Base-by-base conservation (phyloP, 1,284 basidiomycete genomes). In the Ustilago lituana region DNA sequence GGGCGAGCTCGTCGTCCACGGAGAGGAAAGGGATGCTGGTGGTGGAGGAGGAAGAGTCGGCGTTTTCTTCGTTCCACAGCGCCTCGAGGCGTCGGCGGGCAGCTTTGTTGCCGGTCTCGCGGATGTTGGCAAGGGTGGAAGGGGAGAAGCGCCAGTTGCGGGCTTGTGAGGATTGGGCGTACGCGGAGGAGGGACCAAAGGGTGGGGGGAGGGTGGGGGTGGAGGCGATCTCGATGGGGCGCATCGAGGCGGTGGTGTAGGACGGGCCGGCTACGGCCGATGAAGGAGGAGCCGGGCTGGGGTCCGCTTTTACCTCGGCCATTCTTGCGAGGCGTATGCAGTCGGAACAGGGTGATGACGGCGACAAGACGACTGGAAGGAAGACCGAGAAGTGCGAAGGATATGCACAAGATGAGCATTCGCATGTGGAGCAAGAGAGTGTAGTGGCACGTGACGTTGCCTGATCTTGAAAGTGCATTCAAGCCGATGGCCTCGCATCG, bases 1-100 rank as follows among this genome's bases (percentile, higher is more conserved):
- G 87, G 5, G 92, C 85, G 32, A 89, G 86, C 82, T 98, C 96
- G 82, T 98, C 96, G 24, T 89, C 86, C 1, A 92, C 87, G 24
- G 84, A 86, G 19, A 94, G 85, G 80, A 94, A 94, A 2, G 88
- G 86, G 10, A 59, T 86, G 39, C 15, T 36, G 37, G 33, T 15
- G 11, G 47, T 29, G 3, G 49, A 32, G 26, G 55, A 41, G n/a
- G n/a, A n/a, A n/a, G 54, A 52, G 11, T 49, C 8, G 12, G 32
- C 17, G 12, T 54, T 35, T 23, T 70, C 60, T 24, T 61, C 59
- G 2, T 33, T 17, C 74, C 69, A 76, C 29, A 59, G 44, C 11
- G 56, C 14, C 6, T 31, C 17, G 15, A 76, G 54, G 3, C 61
- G 44, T 4, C 20, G 32, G 0, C 57, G 47, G 2, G 74, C 67